Evolutionary conservation across 495 filamentous ascomycete species (phyloP).

Genomic region (Eremomyces bilateralis): DNA sequence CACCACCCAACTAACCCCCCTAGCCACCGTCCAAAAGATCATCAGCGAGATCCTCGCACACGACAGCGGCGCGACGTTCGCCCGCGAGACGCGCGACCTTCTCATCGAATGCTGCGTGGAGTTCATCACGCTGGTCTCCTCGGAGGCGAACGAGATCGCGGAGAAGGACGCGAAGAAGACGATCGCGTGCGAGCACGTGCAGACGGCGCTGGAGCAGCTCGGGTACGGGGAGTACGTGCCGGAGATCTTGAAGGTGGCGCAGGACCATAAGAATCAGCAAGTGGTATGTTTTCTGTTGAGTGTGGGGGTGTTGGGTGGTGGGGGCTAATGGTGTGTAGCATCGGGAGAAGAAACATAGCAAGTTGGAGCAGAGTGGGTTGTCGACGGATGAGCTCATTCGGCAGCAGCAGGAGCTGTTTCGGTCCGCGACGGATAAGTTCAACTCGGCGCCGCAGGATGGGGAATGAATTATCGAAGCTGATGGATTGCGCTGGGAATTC

Average conservation of each 20-base stretch:
- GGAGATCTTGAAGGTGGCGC: conserved; percentile 67
- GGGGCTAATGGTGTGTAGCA: conserved; percentile 29
- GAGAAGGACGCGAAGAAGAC: conserved; percentile 98
- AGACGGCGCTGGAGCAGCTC: conserved; percentile 70
- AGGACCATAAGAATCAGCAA: conserved; percentile 77
- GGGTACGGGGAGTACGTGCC: conserved; percentile 81
- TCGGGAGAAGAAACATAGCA: conserved; percentile 90
- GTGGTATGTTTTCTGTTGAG: conserved; percentile 38
- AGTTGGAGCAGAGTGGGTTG: conserved; percentile 83
- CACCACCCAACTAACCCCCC: conserved; percentile 6
- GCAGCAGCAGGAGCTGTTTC: conserved; percentile 80
- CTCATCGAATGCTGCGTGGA: conserved; percentile 98
- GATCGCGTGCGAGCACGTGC: conserved; percentile 90
- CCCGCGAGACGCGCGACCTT: conserved; percentile 82
- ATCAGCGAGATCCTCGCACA: conserved; percentile 76
- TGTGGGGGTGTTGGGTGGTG: conserved; percentile 1
- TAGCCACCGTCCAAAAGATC: conserved; percentile 95
- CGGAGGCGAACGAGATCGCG: conserved; percentile 93
- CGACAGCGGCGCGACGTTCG: conserved; percentile 49
- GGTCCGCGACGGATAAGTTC: conserved; percentile 57
- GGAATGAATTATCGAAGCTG: too few species aligned
- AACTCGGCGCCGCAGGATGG: conserved; percentile 18
- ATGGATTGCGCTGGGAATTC: not conserved
- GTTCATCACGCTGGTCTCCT: conserved; percentile 93
- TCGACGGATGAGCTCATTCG: conserved; percentile 71